Conservation (phyloP, 2,329 filamentous ascomycete species). For the Penicillium nordicum region DNA sequence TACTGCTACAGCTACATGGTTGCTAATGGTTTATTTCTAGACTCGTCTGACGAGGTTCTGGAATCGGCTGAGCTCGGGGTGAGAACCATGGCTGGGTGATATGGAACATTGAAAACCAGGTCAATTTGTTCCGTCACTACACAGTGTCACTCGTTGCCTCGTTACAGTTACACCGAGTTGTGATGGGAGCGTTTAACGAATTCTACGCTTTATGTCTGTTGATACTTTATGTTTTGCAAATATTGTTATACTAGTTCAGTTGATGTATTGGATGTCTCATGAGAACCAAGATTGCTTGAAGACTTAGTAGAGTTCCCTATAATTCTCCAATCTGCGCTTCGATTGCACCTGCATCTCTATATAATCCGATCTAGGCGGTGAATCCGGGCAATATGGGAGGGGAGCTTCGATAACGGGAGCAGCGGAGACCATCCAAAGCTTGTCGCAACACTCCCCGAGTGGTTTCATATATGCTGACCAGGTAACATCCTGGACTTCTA, state of each 20-base stretch:
- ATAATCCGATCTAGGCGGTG: constrained; percentile 24
- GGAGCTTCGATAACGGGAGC: constrained; percentile 26
- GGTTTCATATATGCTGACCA: constrained; percentile 20
- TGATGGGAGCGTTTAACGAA: constrained; percentile 17
- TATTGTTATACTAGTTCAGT: constrained; percentile 3
- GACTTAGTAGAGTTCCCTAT: background rate
- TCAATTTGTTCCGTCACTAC: background rate
- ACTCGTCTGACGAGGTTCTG: constrained; percentile 22
- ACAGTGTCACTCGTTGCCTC: background rate
- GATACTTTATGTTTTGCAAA: constrained; percentile 12
- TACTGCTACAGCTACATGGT: background rate
- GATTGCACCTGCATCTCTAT: background rate
- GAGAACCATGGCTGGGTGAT: background rate
- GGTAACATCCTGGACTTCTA: constrained; percentile 14
- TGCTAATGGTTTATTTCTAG: constrained; percentile 7
- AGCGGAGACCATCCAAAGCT: constrained; percentile 23
- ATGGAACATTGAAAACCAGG: background rate
- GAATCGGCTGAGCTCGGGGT: constrained; percentile 20
- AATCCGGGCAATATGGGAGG: constrained; percentile 27
- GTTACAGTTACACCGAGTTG: background rate
- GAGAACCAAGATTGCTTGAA: background rate
- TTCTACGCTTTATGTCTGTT: constrained; percentile 23
- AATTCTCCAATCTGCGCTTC: background rate
- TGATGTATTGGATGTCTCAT: background rate
- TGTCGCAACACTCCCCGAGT: constrained; percentile 11